phyloP scores from a whole-genome alignment of 352 stramenopile genomes.

The Bremia lactucae region DNA sequence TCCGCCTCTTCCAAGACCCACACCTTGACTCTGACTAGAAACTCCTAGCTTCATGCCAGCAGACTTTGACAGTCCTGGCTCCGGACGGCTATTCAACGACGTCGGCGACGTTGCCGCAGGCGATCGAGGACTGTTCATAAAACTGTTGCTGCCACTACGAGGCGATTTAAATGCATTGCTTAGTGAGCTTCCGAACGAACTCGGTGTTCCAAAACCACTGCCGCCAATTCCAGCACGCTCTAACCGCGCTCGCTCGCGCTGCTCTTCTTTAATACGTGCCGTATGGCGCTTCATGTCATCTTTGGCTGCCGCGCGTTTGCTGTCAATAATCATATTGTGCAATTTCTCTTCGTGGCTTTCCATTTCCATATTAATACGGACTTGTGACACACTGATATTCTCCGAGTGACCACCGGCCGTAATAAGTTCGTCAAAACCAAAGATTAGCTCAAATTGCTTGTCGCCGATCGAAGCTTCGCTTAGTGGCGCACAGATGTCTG shows the following conservation, averaged over 20 bases:
- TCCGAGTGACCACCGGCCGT: slow-evolving; percentile 96
- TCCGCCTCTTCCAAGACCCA: slow-evolving; percentile 50
- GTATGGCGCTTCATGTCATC: slow-evolving; percentile 86
- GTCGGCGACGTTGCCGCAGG: slow-evolving; percentile 48
- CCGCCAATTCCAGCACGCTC: slow-evolving; percentile 62
- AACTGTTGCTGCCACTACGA: slow-evolving; percentile 29
- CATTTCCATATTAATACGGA: slow-evolving; percentile 98
- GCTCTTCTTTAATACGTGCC: slow-evolving; percentile 80
- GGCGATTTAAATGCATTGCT: slow-evolving; percentile 62
- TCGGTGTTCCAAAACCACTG: slow-evolving; percentile 59
- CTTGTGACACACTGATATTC: slow-evolving; percentile 87
- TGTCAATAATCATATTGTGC: slow-evolving; percentile 95
- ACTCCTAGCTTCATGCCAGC: slow-evolving; percentile 62
- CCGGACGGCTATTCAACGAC: slow-evolving; percentile 45
- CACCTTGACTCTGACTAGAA: slow-evolving; percentile 26
- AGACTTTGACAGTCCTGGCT: slow-evolving; percentile 39
- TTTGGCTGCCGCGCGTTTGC: slow-evolving; percentile 86
- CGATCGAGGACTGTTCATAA: slow-evolving; percentile 28
- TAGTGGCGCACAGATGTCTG: slow-evolving; percentile 89
- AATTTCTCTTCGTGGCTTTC: slow-evolving; percentile 99
- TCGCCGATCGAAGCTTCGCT: slow-evolving; percentile 92
- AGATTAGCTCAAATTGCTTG: slow-evolving; percentile 98
- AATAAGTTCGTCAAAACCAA: slow-evolving; percentile 98
- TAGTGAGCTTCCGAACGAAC: slow-evolving; percentile 62
- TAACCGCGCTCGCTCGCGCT: slow-evolving; percentile 69